Base-by-base conservation (phyloP, 2,329 filamentous ascomycete genomes). In the Xylaria multiplex region DNA sequence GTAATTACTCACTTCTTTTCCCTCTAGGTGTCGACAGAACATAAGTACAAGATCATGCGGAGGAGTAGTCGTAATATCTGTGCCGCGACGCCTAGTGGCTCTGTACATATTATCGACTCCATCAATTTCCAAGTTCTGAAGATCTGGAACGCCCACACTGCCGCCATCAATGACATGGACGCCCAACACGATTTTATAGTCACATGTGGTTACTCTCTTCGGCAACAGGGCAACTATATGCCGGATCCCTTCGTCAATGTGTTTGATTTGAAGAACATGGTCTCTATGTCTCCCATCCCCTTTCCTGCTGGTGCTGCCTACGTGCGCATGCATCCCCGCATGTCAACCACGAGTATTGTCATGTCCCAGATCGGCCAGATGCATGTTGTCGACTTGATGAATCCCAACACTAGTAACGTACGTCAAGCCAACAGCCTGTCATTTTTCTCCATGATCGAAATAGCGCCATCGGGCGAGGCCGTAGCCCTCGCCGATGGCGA, bases 151-250 rank as follows among this genome's bases (percentile, higher is more conserved):
- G 93, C 95, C 0, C 96, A 99, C 76, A 90, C 91, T 1, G 92
- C 93, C 8, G 88, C 90, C 58, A 92, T 99, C 77, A 97, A 93
- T 78, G 95, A 98, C 77, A 97, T 99, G 92, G 96, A 99, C 81
- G 93, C 94, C 8, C 92, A 96, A 76, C 93, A 96, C 75, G 95
- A 98, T 77, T 96, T 96, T 71, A 89, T 99, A 60, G 91, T 98
- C 24, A 98, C 96, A 4, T 99, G 96, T 78, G 96, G 96, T 42
- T 97, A 93, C 79, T 97, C 95, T 1, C 86, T 93, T 27, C 88
- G 95, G 71, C 93, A 94, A 74, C 85, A 92, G 70, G 88, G 90
- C 42, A 88, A 89, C 46, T 91, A 92, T 69, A 93, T 96, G 82
- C 87, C 96, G 40, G 96, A 99, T 75, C 93, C 93, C 0, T 90